Base-by-base conservation (phyloP, 768 basidiomycete genomes). In the Tricholoma sp. region DNA sequence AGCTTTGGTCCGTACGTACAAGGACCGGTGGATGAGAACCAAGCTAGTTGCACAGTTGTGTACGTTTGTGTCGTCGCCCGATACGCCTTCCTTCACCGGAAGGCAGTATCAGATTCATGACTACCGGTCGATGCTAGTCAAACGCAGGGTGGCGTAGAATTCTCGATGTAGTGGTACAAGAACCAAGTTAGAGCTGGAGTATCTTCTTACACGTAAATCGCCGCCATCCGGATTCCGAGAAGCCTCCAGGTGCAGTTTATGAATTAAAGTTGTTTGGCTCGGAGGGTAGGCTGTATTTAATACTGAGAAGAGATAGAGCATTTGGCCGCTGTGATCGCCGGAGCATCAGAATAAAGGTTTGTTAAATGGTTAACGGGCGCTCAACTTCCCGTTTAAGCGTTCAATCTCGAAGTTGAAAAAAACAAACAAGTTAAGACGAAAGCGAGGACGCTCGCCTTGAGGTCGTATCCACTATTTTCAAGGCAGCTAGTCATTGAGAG, bases 1-100 rank as follows among this genome's bases (percentile, higher is more conserved):
- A 61, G 50, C 50, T 29, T 37, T 46, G 9, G 27, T 52, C 39
- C 51, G 57, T 57, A 60, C 63, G 62, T 59, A 65, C 60, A 52
- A 65, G 64, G 63, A 65, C 61, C 52, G 37, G 56, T 57, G 24
- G 53, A 24, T 43, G 32, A 62, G 63, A 46, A 46, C 45, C 22
- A 46, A 24, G 45, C 22, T 46, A 24, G 5, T 22, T 46, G 43
- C 43, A 22, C 45, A 22, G 22, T 12, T 45, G 22, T 46, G 45
- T 46, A 46, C 45, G 45, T 46, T 24, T 24, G 22, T 24, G 22
- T 46, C 45, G 19, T 46, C 21, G 24, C 21, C 45, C 22, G 45
- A 46, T 46, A 46, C 45, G 21, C 22, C 45, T 46, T 46, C 45
- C 12, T 11, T 46, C 4, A 22, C 45, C 22, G 19, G 45, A 46